Percentiles rank a stretch among this genome's conserved stretches.
These are phyloP conservation scores for Sporothrix inflata DNA, from an alignment of 2,329 filamentous ascomycete genomes.

Conservation along the genomic window DNA sequence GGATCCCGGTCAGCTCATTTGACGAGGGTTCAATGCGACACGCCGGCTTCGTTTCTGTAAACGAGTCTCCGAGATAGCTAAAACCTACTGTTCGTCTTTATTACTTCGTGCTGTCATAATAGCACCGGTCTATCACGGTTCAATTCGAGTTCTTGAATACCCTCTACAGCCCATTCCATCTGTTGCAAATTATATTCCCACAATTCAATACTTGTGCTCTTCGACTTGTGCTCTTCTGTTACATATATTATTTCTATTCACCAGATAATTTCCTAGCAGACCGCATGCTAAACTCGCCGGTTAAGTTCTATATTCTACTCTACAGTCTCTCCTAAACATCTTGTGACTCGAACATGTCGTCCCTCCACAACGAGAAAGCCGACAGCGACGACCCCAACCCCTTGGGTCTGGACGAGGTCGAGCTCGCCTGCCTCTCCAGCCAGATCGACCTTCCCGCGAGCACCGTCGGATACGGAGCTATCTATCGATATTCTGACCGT, in stretches of 20 bases:
- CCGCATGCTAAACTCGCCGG: too few relatives aligned
- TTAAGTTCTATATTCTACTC: background rate
- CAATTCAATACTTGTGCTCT: background rate
- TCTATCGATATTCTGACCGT: conserved; percentile 21
- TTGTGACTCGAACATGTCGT: conserved; percentile 32
- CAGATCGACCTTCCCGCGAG: conserved; percentile 13
- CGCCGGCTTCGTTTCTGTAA: background rate
- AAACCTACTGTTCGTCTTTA: background rate
- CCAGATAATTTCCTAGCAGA: too few relatives aligned
- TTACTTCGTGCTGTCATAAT: background rate
- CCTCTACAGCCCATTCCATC: background rate
- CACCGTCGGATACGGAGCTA: conserved; percentile 9
- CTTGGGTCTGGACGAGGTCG: conserved; percentile 1
- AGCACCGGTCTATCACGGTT: background rate
- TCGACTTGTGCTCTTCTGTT: too few relatives aligned
- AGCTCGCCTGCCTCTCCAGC: background rate
- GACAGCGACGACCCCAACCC: background rate
- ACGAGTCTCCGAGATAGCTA: background rate
- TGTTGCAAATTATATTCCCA: background rate
- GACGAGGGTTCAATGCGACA: background rate
- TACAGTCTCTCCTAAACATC: background rate
- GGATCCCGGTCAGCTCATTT: background rate
- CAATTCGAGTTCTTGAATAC: background rate
- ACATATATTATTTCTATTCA: too few relatives aligned
- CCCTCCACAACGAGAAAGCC: background rate